phyloP scores from a whole-genome alignment of 2,329 filamentous ascomycete species.

The Didymella pomorum region DNA sequence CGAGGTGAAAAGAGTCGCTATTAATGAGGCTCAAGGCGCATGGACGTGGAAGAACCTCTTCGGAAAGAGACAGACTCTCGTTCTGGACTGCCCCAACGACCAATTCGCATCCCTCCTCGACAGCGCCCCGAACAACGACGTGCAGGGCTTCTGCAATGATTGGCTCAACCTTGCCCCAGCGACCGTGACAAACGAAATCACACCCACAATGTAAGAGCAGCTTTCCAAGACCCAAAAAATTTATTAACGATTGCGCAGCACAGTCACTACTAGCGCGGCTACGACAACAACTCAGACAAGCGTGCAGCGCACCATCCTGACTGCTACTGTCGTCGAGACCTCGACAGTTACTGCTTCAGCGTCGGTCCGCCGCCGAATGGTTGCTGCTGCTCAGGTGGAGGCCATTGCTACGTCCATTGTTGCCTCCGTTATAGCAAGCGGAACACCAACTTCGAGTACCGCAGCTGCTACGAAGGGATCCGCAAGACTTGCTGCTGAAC shows the following conservation, averaged over 20 bases:
- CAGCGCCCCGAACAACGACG: slow-evolving; percentile 17
- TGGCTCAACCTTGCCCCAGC: slow-evolving; percentile 39
- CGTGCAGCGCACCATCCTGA: slow-evolving; percentile 31
- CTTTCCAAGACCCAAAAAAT: not conserved
- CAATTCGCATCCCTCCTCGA: slow-evolving; percentile 30
- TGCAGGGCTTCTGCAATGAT: slow-evolving; percentile 40
- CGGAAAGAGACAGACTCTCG: slow-evolving; percentile 27
- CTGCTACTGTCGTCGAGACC: slow-evolving; percentile 34
- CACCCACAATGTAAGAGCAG: slow-evolving; percentile 36
- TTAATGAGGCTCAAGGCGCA: slow-evolving; percentile 3
- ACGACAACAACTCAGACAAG: slow-evolving; percentile 28
- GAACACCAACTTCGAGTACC: slow-evolving; percentile 18
- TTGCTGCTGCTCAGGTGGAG: slow-evolving; percentile 28
- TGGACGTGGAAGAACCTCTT: slow-evolving; percentile 22
- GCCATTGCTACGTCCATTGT: slow-evolving; percentile 36
- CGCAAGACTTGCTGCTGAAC: slow-evolving; percentile 28
- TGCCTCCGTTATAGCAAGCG: slow-evolving; percentile 31
- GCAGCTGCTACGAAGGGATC: slow-evolving; percentile 22
- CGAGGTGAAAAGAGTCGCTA: slow-evolving; percentile 11
- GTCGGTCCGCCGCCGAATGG: slow-evolving; percentile 22
- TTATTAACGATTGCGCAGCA: slow-evolving; percentile 22
- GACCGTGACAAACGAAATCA: slow-evolving; percentile 31
- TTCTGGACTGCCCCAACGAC: slow-evolving; percentile 31
- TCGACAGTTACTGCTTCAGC: slow-evolving; percentile 30
- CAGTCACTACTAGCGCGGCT: slow-evolving; percentile 29